Conservation (phyloP, 2,329 filamentous ascomycete species). For the Ambrosiella xylebori region DNA sequence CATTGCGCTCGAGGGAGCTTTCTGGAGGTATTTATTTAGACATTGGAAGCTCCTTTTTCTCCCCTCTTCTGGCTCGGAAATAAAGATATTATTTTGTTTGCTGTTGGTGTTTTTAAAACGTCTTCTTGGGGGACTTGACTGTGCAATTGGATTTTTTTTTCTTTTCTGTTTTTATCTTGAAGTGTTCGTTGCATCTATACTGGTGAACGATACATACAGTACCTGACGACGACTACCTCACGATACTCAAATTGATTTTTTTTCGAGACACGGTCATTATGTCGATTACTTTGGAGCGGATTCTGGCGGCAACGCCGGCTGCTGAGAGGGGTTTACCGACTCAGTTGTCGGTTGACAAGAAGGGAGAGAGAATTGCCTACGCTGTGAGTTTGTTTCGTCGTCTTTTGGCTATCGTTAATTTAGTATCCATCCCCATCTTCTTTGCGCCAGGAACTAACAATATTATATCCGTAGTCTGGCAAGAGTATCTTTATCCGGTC, state of each 20-base stretch:
- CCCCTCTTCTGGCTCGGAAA: too few species aligned
- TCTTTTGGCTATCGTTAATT: not conserved
- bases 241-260: not conserved
- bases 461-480: slow-evolving; percentile 44
- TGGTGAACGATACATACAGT: not conserved
- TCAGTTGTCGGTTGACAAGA: slow-evolving; percentile 70
- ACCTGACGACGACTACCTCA: not conserved
- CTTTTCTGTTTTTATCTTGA: too few species aligned
- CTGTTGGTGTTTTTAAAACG: too few species aligned
- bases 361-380: slow-evolving; percentile 84
- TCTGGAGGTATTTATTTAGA: too few species aligned
- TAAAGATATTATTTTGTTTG: too few species aligned
- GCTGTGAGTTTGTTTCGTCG: slow-evolving; percentile 41
- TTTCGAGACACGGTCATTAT: slow-evolving; percentile 18
- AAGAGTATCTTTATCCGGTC: slow-evolving; percentile 94
- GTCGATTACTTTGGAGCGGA: slow-evolving; percentile 44
- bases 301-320: slow-evolving; percentile 70
- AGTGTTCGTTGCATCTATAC: too few species aligned
- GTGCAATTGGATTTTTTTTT: too few species aligned
- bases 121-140: too few species aligned
- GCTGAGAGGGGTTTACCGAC: slow-evolving; percentile 78
- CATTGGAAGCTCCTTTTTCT: too few species aligned
- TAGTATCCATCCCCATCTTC: not conserved
- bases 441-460: not conserved
- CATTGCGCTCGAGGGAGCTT: too few species aligned